A percentile compares a stretch with the other conserved stretches of the same genome.
Evolutionary conservation across 1,139 yeast species (phyloP).

Genomic region (Pichia sp.): DNA sequence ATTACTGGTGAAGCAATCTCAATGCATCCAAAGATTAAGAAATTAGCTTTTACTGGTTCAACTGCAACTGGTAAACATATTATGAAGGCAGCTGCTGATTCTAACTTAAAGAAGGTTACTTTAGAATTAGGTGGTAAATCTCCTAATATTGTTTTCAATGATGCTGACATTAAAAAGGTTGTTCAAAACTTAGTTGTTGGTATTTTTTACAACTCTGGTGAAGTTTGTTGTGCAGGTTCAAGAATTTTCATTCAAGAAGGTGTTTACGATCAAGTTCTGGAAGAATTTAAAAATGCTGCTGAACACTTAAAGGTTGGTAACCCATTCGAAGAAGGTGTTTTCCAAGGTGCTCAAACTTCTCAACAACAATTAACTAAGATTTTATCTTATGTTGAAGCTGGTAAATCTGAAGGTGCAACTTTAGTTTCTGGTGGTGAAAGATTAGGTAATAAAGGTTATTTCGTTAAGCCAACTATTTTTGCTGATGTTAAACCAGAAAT

Average conservation of each 20-base stretch:
- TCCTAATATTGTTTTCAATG: conserved; percentile 70
- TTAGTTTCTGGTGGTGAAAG: conserved; percentile 62
- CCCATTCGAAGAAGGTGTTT: conserved; percentile 61
- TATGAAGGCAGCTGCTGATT: conserved; percentile 64
- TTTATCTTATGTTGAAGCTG: conserved; percentile 62
- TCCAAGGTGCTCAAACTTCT: conserved; percentile 73
- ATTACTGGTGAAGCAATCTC: conserved; percentile 70
- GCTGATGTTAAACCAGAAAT: conserved; percentile 55
- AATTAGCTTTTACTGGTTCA: conserved; percentile 81
- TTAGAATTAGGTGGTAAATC: conserved; percentile 85
- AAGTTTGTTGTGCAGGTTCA: conserved; percentile 83
- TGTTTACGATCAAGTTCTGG: conserved; percentile 59
- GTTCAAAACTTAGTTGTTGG: conserved; percentile 54
- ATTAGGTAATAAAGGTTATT: conserved; percentile 55
- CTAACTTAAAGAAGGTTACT: conserved; percentile 66
- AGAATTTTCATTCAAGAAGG: conserved; percentile 74
- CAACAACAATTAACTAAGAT: conserved; percentile 66
- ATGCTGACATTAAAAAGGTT: conserved; percentile 60
- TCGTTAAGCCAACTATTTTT: conserved; percentile 62
- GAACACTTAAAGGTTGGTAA: conserved; percentile 60
- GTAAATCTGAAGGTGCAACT: conserved; percentile 56
- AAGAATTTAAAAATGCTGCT: conserved; percentile 51
- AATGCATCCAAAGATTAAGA: conserved; percentile 62
- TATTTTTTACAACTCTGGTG: conserved; percentile 77
- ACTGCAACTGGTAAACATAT: conserved; percentile 68